Conservation (phyloP, 371 early-diverging fungal species). For the Rhizopus delemar region DNA sequence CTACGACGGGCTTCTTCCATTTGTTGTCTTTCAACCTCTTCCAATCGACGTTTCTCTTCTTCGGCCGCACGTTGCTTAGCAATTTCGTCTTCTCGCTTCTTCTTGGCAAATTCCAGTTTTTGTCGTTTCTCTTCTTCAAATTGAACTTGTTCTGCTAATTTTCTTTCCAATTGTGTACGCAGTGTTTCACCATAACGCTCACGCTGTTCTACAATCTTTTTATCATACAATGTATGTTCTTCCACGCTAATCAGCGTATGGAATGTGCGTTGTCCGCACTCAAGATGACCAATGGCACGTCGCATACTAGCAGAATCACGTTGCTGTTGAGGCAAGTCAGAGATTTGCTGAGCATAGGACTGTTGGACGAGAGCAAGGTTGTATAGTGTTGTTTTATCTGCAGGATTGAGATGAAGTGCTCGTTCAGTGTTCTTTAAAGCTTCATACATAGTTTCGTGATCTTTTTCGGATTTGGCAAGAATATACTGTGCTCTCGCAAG, state of each 20-base stretch:
- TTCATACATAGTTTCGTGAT: slow-evolving; percentile 64
- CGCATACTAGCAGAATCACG: slow-evolving; percentile 60
- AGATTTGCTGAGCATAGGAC: slow-evolving; percentile 76
- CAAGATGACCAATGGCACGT: slow-evolving; percentile 59
- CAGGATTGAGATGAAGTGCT: slow-evolving; percentile 56
- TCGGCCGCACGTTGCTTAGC: slow-evolving; percentile 25
- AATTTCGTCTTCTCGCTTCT: slow-evolving; percentile 45
- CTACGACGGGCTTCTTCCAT: slow-evolving; percentile 34
- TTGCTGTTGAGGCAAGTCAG: slow-evolving; percentile 66
- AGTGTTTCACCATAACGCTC: slow-evolving; percentile 68
- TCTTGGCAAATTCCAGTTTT: slow-evolving; percentile 49
- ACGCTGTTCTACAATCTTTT: slow-evolving; percentile 66
- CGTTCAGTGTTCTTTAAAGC: slow-evolving; percentile 64
- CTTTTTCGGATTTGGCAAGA: slow-evolving; percentile 72
- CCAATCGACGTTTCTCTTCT: slow-evolving; percentile 27
- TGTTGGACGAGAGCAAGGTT: slow-evolving; percentile 86
- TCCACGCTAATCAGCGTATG: slow-evolving; percentile 53
- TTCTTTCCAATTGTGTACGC: slow-evolving; percentile 55
- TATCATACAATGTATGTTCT: slow-evolving; percentile 63
- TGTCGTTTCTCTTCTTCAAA: slow-evolving; percentile 55
- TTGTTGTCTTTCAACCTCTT: slow-evolving; percentile 20
- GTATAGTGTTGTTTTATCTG: slow-evolving; percentile 67
- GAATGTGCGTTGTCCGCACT: slow-evolving; percentile 59
- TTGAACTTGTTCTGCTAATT: slow-evolving; percentile 60
- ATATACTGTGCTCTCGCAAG: slow-evolving; percentile 84